Evolutionary conservation across 306 rosid genomes (phyloP).

Genomic region (Corylus americana): DNA sequence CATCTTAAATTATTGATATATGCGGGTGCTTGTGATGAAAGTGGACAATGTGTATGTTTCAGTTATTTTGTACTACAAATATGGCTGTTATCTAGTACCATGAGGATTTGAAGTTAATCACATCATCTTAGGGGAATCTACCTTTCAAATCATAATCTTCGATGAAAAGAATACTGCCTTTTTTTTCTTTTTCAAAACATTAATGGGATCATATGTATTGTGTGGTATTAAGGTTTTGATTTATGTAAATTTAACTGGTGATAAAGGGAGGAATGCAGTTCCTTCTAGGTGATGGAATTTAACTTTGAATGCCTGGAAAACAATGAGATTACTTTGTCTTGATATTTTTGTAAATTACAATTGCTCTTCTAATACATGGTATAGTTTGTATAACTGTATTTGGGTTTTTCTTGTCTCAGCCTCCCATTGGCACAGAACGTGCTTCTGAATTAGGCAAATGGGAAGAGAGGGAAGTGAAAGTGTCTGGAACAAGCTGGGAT

Average conservation of each 20-base stretch:
- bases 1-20: background rate
- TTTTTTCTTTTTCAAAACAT: background rate
- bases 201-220: background rate
- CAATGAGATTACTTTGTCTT: background rate
- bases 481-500: slow-evolving; percentile 80
- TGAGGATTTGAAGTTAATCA: background rate
- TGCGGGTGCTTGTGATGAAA: background rate
- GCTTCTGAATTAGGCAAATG: slow-evolving; percentile 61
- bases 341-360: background rate
- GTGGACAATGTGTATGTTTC: background rate
- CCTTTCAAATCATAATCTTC: background rate
- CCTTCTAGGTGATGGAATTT: background rate
- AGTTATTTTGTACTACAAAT: background rate
- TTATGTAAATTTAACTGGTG: background rate
- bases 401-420: slow-evolving; percentile 47
- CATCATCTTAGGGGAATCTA: background rate
- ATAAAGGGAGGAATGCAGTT: background rate
- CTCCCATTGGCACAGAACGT: slow-evolving; percentile 65
- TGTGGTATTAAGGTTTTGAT: background rate
- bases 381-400: background rate
- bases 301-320: background rate
- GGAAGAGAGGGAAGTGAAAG: slow-evolving; percentile 70
- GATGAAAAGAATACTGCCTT: background rate
- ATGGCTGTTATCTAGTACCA: background rate
- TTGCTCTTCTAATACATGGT: background rate